A percentile compares a stretch with the other conserved stretches of the same genome.
phyloP scores from a whole-genome alignment of 805 yeast genomes.

The Vanderwaltozyma tropicalis region DNA sequence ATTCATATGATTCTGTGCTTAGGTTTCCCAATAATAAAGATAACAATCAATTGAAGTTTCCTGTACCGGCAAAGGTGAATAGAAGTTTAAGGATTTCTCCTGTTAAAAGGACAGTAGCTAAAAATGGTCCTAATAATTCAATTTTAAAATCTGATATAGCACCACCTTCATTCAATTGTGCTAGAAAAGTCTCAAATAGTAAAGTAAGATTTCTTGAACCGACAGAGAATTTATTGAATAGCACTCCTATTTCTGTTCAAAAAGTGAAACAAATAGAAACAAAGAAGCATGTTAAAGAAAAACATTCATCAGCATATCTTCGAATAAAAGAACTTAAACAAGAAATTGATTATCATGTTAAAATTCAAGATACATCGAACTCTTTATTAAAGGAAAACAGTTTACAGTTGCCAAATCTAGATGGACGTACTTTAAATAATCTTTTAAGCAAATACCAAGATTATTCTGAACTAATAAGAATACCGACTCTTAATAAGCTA shows the following conservation, averaged over 20 bases:
- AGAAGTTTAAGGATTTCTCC: conserved; percentile 4
- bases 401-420: no score
- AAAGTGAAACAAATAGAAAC: no score
- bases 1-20: no score
- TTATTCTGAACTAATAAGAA: no score
- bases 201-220: not conserved
- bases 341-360: not conserved
- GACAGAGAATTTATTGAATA: not conserved
- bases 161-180: not conserved
- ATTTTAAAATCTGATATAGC: not conserved
- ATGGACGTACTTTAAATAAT: no score
- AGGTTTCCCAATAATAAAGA: not conserved
- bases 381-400: no score
- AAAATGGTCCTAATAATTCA: not conserved
- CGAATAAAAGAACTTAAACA: not conserved
- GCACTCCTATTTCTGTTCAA: no score
- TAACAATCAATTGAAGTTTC: not conserved
- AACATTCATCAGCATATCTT: not conserved
- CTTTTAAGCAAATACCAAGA: no score
- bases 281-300: no score
- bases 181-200: not conserved
- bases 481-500: no score
- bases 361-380: not conserved
- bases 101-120: not conserved
- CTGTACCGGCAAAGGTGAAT: not conserved